phyloP scores from a whole-genome alignment of 1,284 basidiomycete genomes.

The Trametes hirsuta region DNA sequence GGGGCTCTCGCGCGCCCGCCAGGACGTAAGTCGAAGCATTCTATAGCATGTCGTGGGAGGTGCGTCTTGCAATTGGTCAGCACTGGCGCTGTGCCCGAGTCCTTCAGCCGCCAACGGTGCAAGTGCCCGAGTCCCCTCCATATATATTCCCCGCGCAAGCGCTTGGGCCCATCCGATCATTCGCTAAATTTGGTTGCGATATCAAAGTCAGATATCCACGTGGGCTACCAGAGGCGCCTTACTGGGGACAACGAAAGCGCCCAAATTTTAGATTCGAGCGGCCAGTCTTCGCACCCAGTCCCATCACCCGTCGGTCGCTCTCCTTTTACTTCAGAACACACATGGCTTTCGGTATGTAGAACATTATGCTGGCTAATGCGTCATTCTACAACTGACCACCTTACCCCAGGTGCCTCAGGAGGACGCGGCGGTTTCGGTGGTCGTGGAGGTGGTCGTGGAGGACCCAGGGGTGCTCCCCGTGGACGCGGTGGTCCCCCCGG shows the following conservation, averaged over 20 bases:
- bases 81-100: too few species aligned
- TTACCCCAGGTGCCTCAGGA: slow-evolving; percentile 37
- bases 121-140: too few species aligned
- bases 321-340: slow-evolving; percentile 3
- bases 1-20: too few species aligned
- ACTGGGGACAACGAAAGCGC: neutral
- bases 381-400: neutral
- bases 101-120: too few species aligned
- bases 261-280: slow-evolving; percentile 20
- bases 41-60: neutral
- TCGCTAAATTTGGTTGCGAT: neutral
- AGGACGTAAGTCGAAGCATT: too few species aligned
- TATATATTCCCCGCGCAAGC: too few species aligned
- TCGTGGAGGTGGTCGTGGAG: slow-evolving; percentile 34
- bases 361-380: neutral
- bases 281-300: slow-evolving; percentile 8
- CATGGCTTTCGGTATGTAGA: slow-evolving; percentile 39
- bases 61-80: neutral
- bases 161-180: too few species aligned
- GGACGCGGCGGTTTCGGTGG: slow-evolving; percentile 41
- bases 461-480: slow-evolving; percentile 28
- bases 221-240: neutral
- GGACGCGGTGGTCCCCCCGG: slow-evolving; percentile 29
- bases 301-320: slow-evolving; percentile 12
- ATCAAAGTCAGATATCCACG: slow-evolving; percentile 4